phyloP scores from a whole-genome alignment of 1,284 basidiomycete species.

The Rhodofomes roseus region DNA sequence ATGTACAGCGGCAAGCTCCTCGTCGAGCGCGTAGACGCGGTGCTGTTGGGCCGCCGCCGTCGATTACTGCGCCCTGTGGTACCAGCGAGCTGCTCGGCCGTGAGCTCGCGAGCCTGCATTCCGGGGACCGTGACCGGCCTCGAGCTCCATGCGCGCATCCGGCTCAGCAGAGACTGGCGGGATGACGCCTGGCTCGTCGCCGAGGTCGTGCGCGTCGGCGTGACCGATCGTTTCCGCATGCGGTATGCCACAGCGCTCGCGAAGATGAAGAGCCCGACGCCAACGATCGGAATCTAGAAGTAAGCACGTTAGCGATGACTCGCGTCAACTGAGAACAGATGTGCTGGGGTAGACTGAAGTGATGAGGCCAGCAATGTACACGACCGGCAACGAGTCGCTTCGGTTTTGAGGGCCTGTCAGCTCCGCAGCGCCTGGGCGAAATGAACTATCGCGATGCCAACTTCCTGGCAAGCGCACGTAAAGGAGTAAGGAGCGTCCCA shows the following conservation, averaged over 20 bases:
- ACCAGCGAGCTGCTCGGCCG: conserved; percentile 28
- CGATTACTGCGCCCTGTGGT: conserved; percentile 17
- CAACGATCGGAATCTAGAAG: not conserved
- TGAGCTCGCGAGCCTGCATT: conserved; percentile 27
- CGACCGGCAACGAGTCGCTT: not conserved
- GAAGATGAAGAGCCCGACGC: not conserved
- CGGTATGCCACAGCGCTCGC: not conserved
- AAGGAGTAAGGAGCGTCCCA: not conserved
- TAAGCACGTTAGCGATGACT: no score
- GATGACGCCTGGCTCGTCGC: not conserved
- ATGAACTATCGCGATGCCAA: not conserved
- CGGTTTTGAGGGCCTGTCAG: not conserved
- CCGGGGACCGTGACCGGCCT: conserved; percentile 14
- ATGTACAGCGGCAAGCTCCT: conserved; percentile 69
- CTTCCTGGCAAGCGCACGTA: not conserved
- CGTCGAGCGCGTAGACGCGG: conserved; percentile 66
- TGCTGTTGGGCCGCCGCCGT: conserved; percentile 46
- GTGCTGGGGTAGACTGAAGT: no score
- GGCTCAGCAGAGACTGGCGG: not conserved
- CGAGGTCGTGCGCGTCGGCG: not conserved
- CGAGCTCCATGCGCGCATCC: conserved; percentile 15
- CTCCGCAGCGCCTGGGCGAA: not conserved
- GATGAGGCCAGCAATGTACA: no score
- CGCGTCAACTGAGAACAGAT: no score
- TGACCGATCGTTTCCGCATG: conserved; percentile 1